These are phyloP conservation scores for Colletotrichum chlorophyti DNA, from an alignment of 2,329 filamentous ascomycete genomes.

Conservation along the genomic window DNA sequence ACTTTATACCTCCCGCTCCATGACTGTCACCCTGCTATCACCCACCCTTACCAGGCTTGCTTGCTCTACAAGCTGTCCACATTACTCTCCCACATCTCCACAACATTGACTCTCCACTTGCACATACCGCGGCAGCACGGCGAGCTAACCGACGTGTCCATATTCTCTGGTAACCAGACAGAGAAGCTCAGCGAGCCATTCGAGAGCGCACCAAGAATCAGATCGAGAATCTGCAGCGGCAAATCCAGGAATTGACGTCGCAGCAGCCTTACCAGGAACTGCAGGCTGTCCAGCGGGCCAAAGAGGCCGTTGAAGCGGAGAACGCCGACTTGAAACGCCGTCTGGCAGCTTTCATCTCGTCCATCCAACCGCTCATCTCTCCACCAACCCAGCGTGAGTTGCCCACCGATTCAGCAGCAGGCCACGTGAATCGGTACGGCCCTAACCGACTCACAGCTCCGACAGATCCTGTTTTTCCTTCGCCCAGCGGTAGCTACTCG, in stretches of 20 bases:
- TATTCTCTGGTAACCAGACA: slow-evolving; percentile 60
- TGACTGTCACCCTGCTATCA: neutral
- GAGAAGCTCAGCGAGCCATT: slow-evolving; percentile 86
- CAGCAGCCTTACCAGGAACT: slow-evolving; percentile 87
- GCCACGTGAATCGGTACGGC: neutral
- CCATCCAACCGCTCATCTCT: slow-evolving; percentile 65
- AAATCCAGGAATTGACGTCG: slow-evolving; percentile 77
- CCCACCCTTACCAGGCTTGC: neutral
- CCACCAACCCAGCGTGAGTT: slow-evolving; percentile 31
- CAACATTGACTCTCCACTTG: neutral
- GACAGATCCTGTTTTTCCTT: slow-evolving; percentile 39
- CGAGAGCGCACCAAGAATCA: slow-evolving; percentile 81
- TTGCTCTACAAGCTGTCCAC: neutral
- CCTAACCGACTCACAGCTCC: slow-evolving; percentile 28
- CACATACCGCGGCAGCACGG: neutral
- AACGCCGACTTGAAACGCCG: slow-evolving; percentile 79
- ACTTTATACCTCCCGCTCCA: slow-evolving; percentile 35
- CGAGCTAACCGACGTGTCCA: slow-evolving; percentile 2
- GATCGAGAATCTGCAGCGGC: slow-evolving; percentile 76
- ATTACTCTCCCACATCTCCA: neutral
- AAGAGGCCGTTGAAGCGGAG: slow-evolving; percentile 79
- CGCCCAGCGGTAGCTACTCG: slow-evolving; percentile 34
- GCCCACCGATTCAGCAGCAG: neutral
- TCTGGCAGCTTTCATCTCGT: slow-evolving; percentile 68
- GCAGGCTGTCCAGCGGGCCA: slow-evolving; percentile 76